phyloP scores from a whole-genome alignment of 1,284 basidiomycete genomes.

The Apiotrichum montevideense region DNA sequence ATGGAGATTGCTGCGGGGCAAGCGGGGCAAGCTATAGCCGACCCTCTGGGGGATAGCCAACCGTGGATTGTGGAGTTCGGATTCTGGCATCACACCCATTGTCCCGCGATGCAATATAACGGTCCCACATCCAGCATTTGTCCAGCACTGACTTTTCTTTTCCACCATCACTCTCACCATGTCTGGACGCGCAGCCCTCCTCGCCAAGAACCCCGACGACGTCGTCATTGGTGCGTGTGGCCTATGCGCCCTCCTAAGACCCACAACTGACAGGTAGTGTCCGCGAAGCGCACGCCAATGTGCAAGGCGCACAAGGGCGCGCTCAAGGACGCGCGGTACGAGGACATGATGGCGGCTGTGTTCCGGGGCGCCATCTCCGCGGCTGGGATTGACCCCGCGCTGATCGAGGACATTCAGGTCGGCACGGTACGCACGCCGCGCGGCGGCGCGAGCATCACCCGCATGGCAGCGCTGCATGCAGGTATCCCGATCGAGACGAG shows the following conservation, averaged over 20 bases:
- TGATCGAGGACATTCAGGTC: conserved; percentile 67
- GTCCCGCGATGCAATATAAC: no score
- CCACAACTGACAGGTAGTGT: conserved; percentile 3
- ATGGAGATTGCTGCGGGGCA: no score
- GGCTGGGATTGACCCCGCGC: conserved; percentile 65
- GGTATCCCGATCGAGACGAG: conserved; percentile 46
- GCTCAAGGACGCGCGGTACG: conserved; percentile 80
- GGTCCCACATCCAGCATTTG: no score
- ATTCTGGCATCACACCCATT: no score
- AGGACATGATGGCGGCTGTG: conserved; percentile 72
- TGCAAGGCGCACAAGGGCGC: conserved; percentile 72
- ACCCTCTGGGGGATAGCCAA: no score
- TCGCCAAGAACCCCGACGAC: conserved; percentile 19
- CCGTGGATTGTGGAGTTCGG: no score
- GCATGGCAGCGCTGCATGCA: conserved; percentile 15
- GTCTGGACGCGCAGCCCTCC: conserved; percentile 10
- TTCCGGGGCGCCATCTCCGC: conserved; percentile 43
- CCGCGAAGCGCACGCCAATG: conserved; percentile 19
- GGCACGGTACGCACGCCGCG: conserved; percentile 44
- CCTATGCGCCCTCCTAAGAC: background rate
- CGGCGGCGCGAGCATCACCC: conserved; percentile 16
- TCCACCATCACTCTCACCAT: background rate
- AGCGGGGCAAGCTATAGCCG: no score
- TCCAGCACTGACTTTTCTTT: no score
- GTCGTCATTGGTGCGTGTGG: conserved; percentile 14